Conservation (phyloP, 345 rosid genomes). For the Pelargonium nanum region DNA sequence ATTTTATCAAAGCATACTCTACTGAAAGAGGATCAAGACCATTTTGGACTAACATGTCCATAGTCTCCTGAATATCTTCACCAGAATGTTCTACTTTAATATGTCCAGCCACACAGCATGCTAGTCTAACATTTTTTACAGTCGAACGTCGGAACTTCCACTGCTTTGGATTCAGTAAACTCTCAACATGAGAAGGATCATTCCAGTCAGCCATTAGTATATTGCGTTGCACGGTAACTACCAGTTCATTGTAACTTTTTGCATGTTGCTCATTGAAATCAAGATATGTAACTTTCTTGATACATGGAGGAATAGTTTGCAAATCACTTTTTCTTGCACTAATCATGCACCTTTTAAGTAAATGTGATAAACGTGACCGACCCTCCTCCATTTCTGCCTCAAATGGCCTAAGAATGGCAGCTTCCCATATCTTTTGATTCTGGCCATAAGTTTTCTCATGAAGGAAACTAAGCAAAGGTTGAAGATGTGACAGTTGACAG, state of each 20-base stretch:
- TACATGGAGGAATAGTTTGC: constrained; percentile 84
- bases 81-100: constrained; percentile 77
- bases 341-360: constrained; percentile 85
- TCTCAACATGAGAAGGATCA: constrained; percentile 96
- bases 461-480: constrained; percentile 81
- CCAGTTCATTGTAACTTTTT: constrained; percentile 86
- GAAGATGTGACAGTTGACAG: constrained; percentile 79
- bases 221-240: constrained; percentile 82
- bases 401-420: constrained; percentile 80
- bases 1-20: constrained; percentile 58
- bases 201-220: constrained; percentile 97
- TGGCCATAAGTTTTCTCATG: constrained; percentile 87
- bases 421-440: constrained; percentile 77
- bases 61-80: constrained; percentile 87
- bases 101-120: constrained; percentile 98
- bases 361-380: constrained; percentile 51
- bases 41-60: constrained; percentile 58
- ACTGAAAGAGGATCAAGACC: constrained; percentile 54
- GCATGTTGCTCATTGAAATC: constrained; percentile 76
- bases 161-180: constrained; percentile 88
- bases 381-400: constrained; percentile 94
- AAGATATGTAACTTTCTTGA: constrained; percentile 64
- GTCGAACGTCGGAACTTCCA: constrained; percentile 78
- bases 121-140: constrained; percentile 68
- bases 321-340: constrained; percentile 87